A percentile compares a stretch with the other conserved stretches of the same genome.
phyloP scores from a whole-genome alignment of 371 early-diverging fungal species.

The Mucor indicus region DNA sequence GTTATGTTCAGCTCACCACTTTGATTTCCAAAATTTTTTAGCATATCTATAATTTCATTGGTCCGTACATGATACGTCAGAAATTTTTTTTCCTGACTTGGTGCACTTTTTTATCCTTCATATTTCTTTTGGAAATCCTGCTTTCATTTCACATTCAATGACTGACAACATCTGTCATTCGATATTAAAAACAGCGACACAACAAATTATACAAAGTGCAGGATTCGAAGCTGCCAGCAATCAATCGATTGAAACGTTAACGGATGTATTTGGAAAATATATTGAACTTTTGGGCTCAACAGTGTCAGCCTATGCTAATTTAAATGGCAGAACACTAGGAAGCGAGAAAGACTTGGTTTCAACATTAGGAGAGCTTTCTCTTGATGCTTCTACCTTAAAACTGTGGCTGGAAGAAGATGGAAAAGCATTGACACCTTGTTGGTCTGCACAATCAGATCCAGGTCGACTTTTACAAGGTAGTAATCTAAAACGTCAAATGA shows the following conservation, averaged over 20 bases:
- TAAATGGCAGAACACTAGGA: constrained; percentile 37
- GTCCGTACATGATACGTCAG: no score
- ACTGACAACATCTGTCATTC: constrained; percentile 46
- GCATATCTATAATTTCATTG: no score
- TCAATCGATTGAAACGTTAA: constrained; percentile 35
- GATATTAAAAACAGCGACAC: constrained; percentile 36
- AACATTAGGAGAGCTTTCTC: constrained; percentile 27
- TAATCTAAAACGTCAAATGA: no score
- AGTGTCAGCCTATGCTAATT: constrained; percentile 36
- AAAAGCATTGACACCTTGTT: constrained; percentile 35
- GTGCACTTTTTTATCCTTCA: no score
- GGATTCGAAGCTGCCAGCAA: constrained; percentile 45
- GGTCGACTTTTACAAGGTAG: constrained; percentile 44
- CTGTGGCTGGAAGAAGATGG: constrained; percentile 46
- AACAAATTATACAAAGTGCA: constrained; percentile 46
- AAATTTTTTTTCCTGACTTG: no score
- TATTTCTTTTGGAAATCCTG: no score
- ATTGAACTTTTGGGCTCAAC: constrained; percentile 39
- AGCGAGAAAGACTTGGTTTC: constrained; percentile 35
- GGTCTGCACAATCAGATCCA: constrained; percentile 50
- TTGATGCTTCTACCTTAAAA: constrained; percentile 24
- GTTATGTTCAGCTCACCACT: no score
- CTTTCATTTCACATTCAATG: constrained; percentile 19
- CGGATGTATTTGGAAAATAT: constrained; percentile 44
- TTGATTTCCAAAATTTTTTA: no score